Base-by-base conservation (phyloP, 148 eudicot genomes). In the Talinum fruticosum region DNA sequence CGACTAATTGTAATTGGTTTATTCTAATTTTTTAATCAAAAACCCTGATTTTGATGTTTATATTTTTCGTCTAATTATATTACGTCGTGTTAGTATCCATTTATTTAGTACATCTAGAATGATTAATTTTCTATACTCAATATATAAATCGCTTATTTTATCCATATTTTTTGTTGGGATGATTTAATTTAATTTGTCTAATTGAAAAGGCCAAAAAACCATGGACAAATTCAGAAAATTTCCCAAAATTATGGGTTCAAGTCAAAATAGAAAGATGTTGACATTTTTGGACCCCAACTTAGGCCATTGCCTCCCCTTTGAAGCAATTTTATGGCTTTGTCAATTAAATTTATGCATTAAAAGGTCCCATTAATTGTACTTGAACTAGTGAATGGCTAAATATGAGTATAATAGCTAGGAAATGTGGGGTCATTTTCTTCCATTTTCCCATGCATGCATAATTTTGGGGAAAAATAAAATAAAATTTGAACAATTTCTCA, bases 401-500 rank as follows among this genome's bases (percentile, higher is more conserved):
- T 59, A 24, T 59, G 64, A 59, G 26, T 59, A 51, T 51, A 59
- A 59, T 59, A 59, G 5, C 10, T 59, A 23, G 28, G 14, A 30
- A 32, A 71, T n/a, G 32, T 28, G 24, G 57, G 24, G 51, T 44
- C 33, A 38, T 51, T 72, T 7, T 7, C 18, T 53, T 54, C 37
- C 37, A 45, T 71, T 71, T 71, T 16, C 75, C 75, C 62, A 72
- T 47, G 75, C 75, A 72, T 23, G 64, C 64, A 57, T 2, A 21
- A 29, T 1, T 5, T 29, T 41, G 4, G 10, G 61, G 36, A 72
- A 72, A 47, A 26, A 28, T 35, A 49, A 35, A 47, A 61, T 15
- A 18, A 8, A 41, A 57, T 26, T 21, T 33, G 1, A 51, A 24
- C 0, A 15, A 18, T 18, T 54, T 51, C 23, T 51, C 47, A 41